Base-by-base conservation (phyloP, 148 eudicot species). In the Arctostaphylos glauca region DNA sequence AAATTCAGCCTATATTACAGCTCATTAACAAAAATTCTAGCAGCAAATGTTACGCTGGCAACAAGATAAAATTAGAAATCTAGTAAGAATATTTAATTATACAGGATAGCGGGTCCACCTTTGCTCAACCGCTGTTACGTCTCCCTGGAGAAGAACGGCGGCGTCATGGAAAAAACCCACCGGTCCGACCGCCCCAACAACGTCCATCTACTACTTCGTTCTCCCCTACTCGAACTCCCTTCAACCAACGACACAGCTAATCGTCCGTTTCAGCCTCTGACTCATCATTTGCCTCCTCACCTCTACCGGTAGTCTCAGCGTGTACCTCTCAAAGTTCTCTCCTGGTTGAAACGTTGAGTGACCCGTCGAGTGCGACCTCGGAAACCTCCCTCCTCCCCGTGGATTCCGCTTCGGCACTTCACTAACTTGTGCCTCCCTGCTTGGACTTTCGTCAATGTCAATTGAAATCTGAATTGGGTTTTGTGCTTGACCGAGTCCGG, bases 261-360 rank as follows among this genome's bases (percentile, higher is more conserved):
- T 83, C 3, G 89, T 76, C 15, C 92, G 60, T 31, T 82, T 83
- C 78, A 89, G 86, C 54, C 71, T 81, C 46, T 70, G 64, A 18
- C 48, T 49, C 83, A 86, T 31, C 9, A 88, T 47, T 83, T 88
- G 85, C 86, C 70, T 83, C 53, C 88, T 81, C 31, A 87, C 84
- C 15, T 87, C 90, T 0, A 80, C 91, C 14, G 92, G 90, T 1
- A 91, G 21, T 70, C 87, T 78, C 46, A 91, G 38, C 38, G 38
- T 31, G 0, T 31, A 31, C 38, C 38, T 31, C 38, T 31, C 38
- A 31, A 31, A 31, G 38, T 31, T 31, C 38, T 31, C 38, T 31
- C 38, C 38, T 31, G 38, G 38, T 31, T 31, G 38, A 31, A 31
- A 31, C 1, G 1, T 0, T 31, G 38, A 0, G 38, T 31, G 38